Evolutionary conservation across 306 rosid genomes (phyloP).

Genomic region (Medicago ruthenica): DNA sequence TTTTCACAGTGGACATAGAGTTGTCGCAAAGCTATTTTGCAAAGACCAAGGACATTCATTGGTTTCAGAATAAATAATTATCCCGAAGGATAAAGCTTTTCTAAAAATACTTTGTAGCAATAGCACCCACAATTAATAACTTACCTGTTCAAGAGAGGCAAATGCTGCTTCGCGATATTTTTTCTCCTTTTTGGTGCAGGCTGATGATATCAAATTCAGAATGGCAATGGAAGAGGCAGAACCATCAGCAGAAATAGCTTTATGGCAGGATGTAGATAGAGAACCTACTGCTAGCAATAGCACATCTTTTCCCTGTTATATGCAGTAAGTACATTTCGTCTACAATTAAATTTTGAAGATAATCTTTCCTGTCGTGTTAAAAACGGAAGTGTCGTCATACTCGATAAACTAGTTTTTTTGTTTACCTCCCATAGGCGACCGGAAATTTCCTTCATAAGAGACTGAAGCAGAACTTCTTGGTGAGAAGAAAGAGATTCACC

Average conservation of each 20-base stretch:
- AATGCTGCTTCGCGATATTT: conserved; percentile 89
- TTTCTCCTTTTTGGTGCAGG: conserved; percentile 81
- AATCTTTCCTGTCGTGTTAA: conserved; percentile 13
- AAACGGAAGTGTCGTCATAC: conserved; percentile 34
- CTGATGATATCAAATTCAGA: conserved; percentile 69
- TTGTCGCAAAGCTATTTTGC: conserved; percentile 4
- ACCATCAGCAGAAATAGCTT: conserved; percentile 62
- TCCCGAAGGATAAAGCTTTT: conserved; percentile 25
- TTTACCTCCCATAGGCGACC: conserved; percentile 98
- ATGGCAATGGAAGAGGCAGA: conserved; percentile 68
- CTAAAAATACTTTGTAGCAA: conserved; percentile 14
- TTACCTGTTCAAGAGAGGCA: conserved; percentile 82
- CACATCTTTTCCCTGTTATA: conserved; percentile 90
- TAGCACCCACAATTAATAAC: conserved; percentile 35
- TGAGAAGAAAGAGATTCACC: conserved; percentile 84
- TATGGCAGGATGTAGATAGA: conserved; percentile 79
- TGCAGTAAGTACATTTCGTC: conserved; percentile 29
- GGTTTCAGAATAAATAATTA: conserved; percentile 30
- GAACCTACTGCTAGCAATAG: conserved; percentile 77
- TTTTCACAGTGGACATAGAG: conserved; percentile 27
- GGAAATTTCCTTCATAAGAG: conserved; percentile 87
- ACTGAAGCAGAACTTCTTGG: conserved; percentile 70
- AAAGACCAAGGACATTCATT: conserved; percentile 8
- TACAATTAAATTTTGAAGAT: conserved; percentile 20
- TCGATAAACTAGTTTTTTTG: conserved; percentile 27